phyloP scores from a whole-genome alignment of 2,329 filamentous ascomycete species.

The Alternaria arbusti region DNA sequence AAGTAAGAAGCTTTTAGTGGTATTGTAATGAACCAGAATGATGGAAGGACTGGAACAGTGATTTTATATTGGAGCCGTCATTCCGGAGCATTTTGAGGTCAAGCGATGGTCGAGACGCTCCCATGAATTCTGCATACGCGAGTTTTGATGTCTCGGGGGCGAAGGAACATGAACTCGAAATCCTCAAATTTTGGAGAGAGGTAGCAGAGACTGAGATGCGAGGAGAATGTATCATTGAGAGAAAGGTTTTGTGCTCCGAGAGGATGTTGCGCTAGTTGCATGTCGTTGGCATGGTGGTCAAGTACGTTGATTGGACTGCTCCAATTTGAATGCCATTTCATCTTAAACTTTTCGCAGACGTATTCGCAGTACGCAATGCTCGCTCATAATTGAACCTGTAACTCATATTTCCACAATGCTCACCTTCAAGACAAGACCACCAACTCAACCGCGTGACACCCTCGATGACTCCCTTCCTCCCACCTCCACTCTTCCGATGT shows the following conservation, averaged over 20 bases:
- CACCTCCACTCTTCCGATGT: background rate
- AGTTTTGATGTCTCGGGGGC: background rate
- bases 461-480: background rate
- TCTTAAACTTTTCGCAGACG: background rate
- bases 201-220: background rate
- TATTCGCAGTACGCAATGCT: background rate
- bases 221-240: accelerated
- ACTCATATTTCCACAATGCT: background rate
- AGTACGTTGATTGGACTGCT: background rate
- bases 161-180: background rate
- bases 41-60: background rate
- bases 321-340: background rate
- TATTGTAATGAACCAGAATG: background rate
- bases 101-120: background rate
- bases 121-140: background rate
- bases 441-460: background rate
- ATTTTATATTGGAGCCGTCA: background rate
- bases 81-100: background rate
- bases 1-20: background rate
- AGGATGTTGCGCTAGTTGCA: background rate
- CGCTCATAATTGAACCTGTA: background rate
- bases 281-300: background rate
- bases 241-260: background rate
- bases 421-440: background rate
- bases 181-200: background rate